A percentile compares a stretch with the other conserved stretches of the same genome.
These are phyloP conservation scores for Penicillium manginii DNA, from an alignment of 495 filamentous ascomycete species.

Conservation along the genomic window DNA sequence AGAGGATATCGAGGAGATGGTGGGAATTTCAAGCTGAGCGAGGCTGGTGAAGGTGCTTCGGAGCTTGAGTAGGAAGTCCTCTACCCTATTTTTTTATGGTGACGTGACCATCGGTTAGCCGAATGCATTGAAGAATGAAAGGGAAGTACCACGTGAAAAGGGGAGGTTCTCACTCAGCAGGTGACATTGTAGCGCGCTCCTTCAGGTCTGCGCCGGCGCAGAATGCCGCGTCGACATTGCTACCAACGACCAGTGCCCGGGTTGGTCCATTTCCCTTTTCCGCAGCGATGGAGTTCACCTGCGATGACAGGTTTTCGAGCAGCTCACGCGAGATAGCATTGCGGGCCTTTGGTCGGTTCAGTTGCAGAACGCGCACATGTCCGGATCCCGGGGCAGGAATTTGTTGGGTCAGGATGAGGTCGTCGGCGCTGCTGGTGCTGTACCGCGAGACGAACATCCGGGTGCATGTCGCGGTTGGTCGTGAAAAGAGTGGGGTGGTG, in stretches of 20 bases:
- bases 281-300: constrained; percentile 68
- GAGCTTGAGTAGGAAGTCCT: constrained; percentile 73
- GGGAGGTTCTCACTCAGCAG: constrained; percentile 59
- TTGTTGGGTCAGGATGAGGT: constrained; percentile 70
- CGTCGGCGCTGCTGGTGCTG: constrained; percentile 34
- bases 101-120: constrained; percentile 11
- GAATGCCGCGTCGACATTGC: constrained; percentile 77
- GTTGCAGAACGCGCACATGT: constrained; percentile 82
- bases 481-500: constrained; percentile 21
- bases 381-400: constrained; percentile 80
- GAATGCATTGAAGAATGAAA: background rate
- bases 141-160: background rate
- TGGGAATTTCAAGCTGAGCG: constrained; percentile 77
- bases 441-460: constrained; percentile 41
- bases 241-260: constrained; percentile 76
- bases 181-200: constrained; percentile 74
- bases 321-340: constrained; percentile 88
- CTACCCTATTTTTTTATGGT: constrained; percentile 54
- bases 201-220: constrained; percentile 96
- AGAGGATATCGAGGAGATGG: constrained; percentile 80
- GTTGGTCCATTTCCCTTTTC: constrained; percentile 70
- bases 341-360: constrained; percentile 80
- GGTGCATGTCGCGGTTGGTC: constrained; percentile 26
- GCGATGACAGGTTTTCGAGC: constrained; percentile 66
- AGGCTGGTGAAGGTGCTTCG: constrained; percentile 71